A percentile compares a stretch with the other conserved stretches of the same genome.
These are phyloP conservation scores for Tricholoma matsutake DNA, from an alignment of 768 basidiomycete genomes.

Conservation along the genomic window DNA sequence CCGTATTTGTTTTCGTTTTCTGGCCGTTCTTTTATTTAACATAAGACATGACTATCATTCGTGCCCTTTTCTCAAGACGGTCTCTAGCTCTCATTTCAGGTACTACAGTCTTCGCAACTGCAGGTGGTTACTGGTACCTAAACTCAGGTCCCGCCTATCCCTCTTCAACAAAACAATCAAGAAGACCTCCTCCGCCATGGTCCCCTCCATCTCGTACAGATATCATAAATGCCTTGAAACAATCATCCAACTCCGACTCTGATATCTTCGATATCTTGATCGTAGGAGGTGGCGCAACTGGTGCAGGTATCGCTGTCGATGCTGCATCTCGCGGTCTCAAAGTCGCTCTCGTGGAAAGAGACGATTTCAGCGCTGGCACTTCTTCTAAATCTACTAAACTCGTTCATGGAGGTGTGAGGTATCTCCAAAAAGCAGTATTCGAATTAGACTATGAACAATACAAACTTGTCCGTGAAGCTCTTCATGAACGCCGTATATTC, in stretches of 20 bases:
- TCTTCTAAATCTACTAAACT: conserved; percentile 98
- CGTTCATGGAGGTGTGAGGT: conserved; percentile 96
- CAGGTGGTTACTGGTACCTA: conserved; percentile 66
- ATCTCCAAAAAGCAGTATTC: conserved; percentile 94
- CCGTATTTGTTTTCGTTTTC: too few species aligned
- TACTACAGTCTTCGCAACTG: conserved; percentile 50
- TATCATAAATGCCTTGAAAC: conserved; percentile 59
- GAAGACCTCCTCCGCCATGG: conserved; percentile 78
- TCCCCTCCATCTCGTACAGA: conserved; percentile 67
- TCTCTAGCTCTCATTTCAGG: conserved; percentile 51
- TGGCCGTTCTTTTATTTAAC: too few species aligned
- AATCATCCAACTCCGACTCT: conserved; percentile 31
- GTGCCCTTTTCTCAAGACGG: conserved; percentile 50
- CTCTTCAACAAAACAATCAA: conserved; percentile 56
- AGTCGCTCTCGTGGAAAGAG: conserved; percentile 90
- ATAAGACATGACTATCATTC: conserved; percentile 31
- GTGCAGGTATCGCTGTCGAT: conserved; percentile 94
- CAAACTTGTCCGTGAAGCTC: conserved; percentile 93
- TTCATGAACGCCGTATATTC: conserved; percentile 91
- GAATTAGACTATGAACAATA: conserved; percentile 96
- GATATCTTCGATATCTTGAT: conserved; percentile 77
- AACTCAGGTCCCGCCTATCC: conserved; percentile 73
- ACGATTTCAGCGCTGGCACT: conserved; percentile 93
- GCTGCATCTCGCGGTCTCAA: conserved; percentile 88
- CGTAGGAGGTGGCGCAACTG: conserved; percentile 94